A percentile compares a stretch with the other conserved stretches of the same genome.
Conservation (phyloP, 2,329 filamentous ascomycete genomes). For the Botrytis elliptica region DNA sequence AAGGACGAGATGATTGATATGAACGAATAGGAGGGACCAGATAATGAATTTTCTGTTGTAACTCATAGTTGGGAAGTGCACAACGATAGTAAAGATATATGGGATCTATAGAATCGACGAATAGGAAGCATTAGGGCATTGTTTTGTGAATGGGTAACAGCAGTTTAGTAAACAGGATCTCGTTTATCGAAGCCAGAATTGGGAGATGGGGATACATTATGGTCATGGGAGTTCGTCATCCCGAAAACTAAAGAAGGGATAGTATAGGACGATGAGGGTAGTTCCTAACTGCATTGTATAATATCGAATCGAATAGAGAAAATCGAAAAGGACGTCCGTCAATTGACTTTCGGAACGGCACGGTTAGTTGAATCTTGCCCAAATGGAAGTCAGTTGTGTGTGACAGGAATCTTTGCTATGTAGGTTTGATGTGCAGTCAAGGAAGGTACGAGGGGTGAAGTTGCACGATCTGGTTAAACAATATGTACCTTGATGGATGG, state of each 20-base stretch:
- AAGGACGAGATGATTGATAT: neutral
- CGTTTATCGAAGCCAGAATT: neutral
- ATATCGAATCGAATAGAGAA: neutral
- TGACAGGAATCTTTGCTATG: neutral
- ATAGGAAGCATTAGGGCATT: neutral
- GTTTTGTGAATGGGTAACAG: neutral
- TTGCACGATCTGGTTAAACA: neutral
- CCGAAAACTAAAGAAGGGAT: neutral
- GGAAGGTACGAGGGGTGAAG: neutral
- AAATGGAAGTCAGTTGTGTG: neutral
- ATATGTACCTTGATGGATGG: neutral
- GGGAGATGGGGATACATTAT: slow-evolving; percentile 1
- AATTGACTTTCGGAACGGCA: neutral
- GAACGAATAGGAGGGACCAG: neutral
- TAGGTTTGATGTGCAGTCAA: neutral
- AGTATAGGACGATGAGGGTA: neutral
- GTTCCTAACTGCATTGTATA: neutral
- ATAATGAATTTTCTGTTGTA: neutral
- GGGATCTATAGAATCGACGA: neutral
- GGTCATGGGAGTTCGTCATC: slow-evolving; percentile 16
- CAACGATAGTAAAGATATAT: neutral
- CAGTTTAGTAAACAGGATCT: neutral
- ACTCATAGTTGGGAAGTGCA: neutral
- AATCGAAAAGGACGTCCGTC: neutral
- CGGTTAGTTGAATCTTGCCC: neutral